Evolutionary conservation across 495 filamentous ascomycete species (phyloP), one percentile per base, ranked within the genome.

Genomic region (Penicillium goetzii): DNA sequence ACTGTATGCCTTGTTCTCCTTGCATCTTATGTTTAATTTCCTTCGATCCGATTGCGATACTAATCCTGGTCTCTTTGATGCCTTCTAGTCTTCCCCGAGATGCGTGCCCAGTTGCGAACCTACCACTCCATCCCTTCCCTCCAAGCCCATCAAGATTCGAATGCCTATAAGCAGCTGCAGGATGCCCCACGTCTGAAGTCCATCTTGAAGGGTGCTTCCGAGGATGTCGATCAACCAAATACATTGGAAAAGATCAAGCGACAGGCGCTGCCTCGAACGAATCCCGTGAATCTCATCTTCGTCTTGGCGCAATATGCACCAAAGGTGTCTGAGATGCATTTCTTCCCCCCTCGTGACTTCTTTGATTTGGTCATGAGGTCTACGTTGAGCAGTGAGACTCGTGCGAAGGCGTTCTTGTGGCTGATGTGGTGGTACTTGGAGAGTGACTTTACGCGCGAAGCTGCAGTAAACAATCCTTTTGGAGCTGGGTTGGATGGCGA

Each of bases 371-470:
- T 99, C 63, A 97, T 97, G 93, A 85, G 92, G 67, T 87, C 87
- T 3, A 90, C 89, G 23, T 81, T 93, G 28, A 93, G 90, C 57
- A 97, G 93, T 72, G 78, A 82, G 68, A 94, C 89, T 68, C 85
- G 95, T 59, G 95, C 96, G 0, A 89, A 78, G 56, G 94, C 93
- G 2, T 99, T 99, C 71, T 78, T 99, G 17, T 99, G 95, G 95
- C 75, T 99, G 62, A 97, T 99, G 88, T 99, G 95, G 95, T 96
- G 92, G 81, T 98, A 99, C 74, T 81, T 98, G n/a, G 96, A 99
- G 77, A 94, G 93, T 56, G 91, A 98, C 72, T 97, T 97, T 70
- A 88, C 88, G 5, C 82, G 85, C 53, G 90, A 97, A 64, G 91
- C 89, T 58, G 91, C 92, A 41, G 78, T 88, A 43, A 87, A 90